Percentiles rank a stretch among this genome's conserved stretches.
Conservation (phyloP, 352 stramenopile genomes). For the Phytophthora pluvialis region DNA sequence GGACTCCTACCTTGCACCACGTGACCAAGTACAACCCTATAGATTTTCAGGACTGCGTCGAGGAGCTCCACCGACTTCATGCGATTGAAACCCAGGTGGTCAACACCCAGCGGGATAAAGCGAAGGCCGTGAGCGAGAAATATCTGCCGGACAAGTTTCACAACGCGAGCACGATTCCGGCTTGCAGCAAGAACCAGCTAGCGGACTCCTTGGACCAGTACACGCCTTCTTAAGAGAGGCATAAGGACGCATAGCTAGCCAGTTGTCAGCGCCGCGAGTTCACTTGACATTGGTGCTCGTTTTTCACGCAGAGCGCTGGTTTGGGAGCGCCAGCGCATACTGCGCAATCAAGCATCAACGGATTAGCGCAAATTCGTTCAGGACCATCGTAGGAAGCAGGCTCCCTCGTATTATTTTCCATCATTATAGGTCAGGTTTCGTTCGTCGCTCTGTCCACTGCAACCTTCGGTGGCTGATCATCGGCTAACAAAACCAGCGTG, state of each 20-base stretch:
- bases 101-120: constrained; percentile 72
- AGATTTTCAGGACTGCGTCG: constrained; percentile 70
- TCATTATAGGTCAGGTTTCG: constrained; percentile 45
- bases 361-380: constrained; percentile 17
- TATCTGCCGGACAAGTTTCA: constrained; percentile 77
- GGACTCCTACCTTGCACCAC: constrained; percentile 85
- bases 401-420: constrained; percentile 37
- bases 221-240: constrained; percentile 28
- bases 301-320: constrained; percentile 3
- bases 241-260: constrained; percentile 6
- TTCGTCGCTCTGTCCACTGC: background rate
- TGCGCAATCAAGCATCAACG: constrained; percentile 13
- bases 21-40: constrained; percentile 77
- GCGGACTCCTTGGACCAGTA: constrained; percentile 59
- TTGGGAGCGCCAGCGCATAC: constrained; percentile 9
- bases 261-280: constrained; percentile 7
- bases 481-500: background rate
- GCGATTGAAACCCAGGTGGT: constrained; percentile 65
- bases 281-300: constrained; percentile 8
- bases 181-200: constrained; percentile 49
- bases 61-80: constrained; percentile 72
- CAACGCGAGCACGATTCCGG: constrained; percentile 52
- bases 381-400: constrained; percentile 24
- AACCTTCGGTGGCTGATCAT: background rate
- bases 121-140: constrained; percentile 86